Base-by-base conservation (phyloP, 768 basidiomycete genomes). In the Tricholoma saponaceum region DNA sequence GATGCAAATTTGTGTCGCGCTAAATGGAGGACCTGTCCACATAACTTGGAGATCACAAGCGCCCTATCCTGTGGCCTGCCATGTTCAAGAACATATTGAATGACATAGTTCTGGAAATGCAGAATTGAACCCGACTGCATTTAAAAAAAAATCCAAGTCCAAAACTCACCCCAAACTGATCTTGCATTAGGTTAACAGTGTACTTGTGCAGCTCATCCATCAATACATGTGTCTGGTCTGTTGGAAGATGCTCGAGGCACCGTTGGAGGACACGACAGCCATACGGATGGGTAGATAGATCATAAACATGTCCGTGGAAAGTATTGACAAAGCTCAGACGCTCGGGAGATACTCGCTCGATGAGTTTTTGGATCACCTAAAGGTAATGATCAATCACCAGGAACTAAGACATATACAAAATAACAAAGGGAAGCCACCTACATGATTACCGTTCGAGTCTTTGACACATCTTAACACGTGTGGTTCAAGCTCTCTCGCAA, bases 191-290 rank as follows among this genome's bases (percentile, higher is more conserved):
- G 52, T 80, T 80, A 58, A 81, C 73, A 30, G 87, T 82, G 64
- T 84, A 83, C 25, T 80, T 78, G 66, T 90, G 89, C 54, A 98
- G 72, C 68, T 97, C 95, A 50, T 94, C 89, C 65, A 97, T 76
- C 30, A 98, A 74, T 0, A 83, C 79, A 52, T 86, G 81, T 0
- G 83, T 86, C 46, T 85, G 82, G 9, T 81, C 80, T 23, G 84
- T 80, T 0, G 90, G 83, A 23, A 96, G 76, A 68, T 92, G 84
- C 69, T 96, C 92, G 53, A 98, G 84, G 68, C 92, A 94, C 56
- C 94, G 82, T 70, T 98, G 96, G 30, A 98, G 80, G 22, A 98
- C 96, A 10, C 96, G 87, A 67, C 96, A 98, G 1, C 95, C 95
- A 64, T 92, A 97, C 0, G 92, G 86, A 67, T 98, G 94, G 0